Conservation (phyloP, 257 asterid species). For the Rauvolfia tetraphylla region DNA sequence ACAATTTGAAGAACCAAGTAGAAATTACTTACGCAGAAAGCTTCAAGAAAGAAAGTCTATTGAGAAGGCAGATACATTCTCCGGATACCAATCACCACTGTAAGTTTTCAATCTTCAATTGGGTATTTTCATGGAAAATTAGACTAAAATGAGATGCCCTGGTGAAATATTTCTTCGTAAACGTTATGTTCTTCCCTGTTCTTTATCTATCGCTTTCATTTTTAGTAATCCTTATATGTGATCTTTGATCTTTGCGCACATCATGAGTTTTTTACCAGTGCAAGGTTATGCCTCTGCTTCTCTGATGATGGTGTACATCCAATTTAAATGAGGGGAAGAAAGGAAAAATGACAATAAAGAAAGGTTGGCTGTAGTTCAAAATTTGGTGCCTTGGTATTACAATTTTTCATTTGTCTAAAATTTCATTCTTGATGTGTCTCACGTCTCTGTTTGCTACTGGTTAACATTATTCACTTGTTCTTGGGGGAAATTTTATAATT, state of each 20-base stretch:
- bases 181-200: background rate
- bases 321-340: background rate
- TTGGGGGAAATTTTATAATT: background rate
- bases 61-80: background rate
- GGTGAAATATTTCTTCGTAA: background rate
- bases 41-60: background rate
- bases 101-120: conserved; percentile 1
- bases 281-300: background rate
- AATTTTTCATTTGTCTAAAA: background rate
- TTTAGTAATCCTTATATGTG: background rate
- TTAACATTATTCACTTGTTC: background rate
- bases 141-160: background rate
- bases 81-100: background rate
- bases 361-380: background rate
- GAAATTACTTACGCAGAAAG: background rate
- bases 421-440: background rate
- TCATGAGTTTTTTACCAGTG: background rate
- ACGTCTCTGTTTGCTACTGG: background rate
- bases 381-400: background rate
- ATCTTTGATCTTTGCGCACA: background rate
- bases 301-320: background rate
- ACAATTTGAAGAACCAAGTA: background rate
- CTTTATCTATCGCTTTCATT: background rate
- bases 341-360: background rate
- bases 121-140: background rate